Percentiles rank a stretch among this genome's conserved stretches.
phyloP scores from a whole-genome alignment of 192 early-diverging fungal genomes.

The Podila epigama region DNA sequence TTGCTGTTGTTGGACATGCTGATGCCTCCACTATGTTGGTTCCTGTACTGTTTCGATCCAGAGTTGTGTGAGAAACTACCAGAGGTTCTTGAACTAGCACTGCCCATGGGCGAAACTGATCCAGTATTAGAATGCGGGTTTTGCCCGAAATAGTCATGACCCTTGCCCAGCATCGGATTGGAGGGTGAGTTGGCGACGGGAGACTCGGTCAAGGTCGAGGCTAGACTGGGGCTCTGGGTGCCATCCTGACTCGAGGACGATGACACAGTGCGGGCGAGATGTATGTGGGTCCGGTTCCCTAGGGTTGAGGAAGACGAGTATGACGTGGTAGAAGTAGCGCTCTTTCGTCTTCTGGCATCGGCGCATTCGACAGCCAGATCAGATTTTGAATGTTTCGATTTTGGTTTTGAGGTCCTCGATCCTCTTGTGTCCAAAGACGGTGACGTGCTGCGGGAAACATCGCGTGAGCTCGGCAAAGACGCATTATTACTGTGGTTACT shows the following conservation, averaged over 20 bases:
- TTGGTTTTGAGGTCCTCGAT: constrained; percentile 23
- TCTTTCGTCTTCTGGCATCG: constrained; percentile 33
- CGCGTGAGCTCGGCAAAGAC: constrained; percentile 30
- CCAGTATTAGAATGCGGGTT: constrained; percentile 20
- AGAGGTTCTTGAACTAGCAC: constrained; percentile 21
- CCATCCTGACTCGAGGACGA: constrained; percentile 47
- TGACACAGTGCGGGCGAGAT: constrained; percentile 27
- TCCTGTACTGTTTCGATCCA: constrained; percentile 11
- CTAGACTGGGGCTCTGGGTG: constrained; percentile 21
- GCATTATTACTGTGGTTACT: background rate
- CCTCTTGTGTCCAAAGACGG: constrained; percentile 8
- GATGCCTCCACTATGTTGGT: background rate
- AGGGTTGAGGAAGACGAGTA: constrained; percentile 16
- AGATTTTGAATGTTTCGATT: constrained; percentile 24
- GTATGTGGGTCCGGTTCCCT: constrained; percentile 8
- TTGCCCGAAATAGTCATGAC: constrained; percentile 32
- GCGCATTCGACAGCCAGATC: constrained; percentile 35
- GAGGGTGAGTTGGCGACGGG: constrained; percentile 30
- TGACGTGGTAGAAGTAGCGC: constrained; percentile 17
- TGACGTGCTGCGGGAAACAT: constrained; percentile 36
- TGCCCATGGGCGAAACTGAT: constrained; percentile 39
- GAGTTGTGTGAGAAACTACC: constrained; percentile 10
- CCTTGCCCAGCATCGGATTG: constrained; percentile 3
- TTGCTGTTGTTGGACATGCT: background rate
- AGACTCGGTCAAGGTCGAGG: constrained; percentile 21